Evolutionary conservation across 78 protist species (phyloP), one percentile per base, ranked within the genome.

Genomic region (Neovahlkampfia damariscottae): DNA sequence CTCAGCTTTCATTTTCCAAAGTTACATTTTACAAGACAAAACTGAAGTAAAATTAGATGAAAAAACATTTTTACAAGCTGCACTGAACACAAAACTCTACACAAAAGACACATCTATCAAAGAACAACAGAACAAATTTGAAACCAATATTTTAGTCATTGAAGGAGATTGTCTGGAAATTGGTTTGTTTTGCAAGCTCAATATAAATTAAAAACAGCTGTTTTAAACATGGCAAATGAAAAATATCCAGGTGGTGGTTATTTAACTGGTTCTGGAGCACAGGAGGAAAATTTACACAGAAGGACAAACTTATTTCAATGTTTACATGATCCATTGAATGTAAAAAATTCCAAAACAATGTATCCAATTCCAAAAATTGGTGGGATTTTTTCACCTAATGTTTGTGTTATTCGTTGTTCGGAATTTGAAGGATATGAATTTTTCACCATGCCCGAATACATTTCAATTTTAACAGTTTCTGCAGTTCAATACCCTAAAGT

Each of bases 241-340:
- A 38, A 27, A 10, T 19, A 62, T 6, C 70, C 82, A 9, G 82
- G 82, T 8, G 82, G 82, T 31, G 82, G 82, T 27, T 72, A 58
- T 41, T 41, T 5, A 19, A 28, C 6, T 39, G 82, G 82, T 5
- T 73, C 74, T 2, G 82, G 82, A 27, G 82, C 82, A 3, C 82
- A 78, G 67, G 82, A 78, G 37, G 82, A 78, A 28, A 78, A 78
- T 28, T 9, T 78, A 38, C 70, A 70, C 75, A 37, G 82, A 10
- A 59, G 82, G 27, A 78, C 82, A 39, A 2, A 5, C 37, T 72
- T n/a, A n/a, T n/a, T n/a, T n/a, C n/a, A n/a, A n/a, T n/a, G n/a
- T n/a, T n/a, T n/a, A n/a, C n/a, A n/a, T n/a, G n/a, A n/a, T n/a
- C n/a, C n/a, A n/a, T n/a, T n/a, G n/a, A n/a, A n/a, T n/a, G n/a